phyloP scores from a whole-genome alignment of 768 basidiomycete species.

The Chlorophyllum brunneum region DNA sequence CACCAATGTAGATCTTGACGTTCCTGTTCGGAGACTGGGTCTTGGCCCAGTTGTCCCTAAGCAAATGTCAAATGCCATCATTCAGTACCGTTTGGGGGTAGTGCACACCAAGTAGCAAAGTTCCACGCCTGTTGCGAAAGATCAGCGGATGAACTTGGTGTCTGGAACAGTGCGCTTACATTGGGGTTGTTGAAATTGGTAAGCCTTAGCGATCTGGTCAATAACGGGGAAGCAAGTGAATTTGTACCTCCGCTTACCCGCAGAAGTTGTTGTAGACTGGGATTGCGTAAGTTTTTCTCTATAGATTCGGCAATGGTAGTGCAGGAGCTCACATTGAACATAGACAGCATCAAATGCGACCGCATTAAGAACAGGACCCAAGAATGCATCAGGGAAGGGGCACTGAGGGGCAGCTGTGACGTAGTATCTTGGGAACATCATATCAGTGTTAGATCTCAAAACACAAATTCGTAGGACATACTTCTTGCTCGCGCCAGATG shows the following conservation, averaged over 20 bases:
- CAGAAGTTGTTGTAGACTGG: constrained; percentile 45
- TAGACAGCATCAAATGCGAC: constrained; percentile 64
- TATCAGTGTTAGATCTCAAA: neutral
- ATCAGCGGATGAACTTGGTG: neutral
- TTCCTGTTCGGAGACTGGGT: constrained; percentile 45
- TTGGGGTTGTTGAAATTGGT: constrained; percentile 36
- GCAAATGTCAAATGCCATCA: neutral
- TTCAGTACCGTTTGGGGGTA: neutral
- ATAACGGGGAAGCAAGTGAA: neutral
- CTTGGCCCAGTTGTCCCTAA: constrained; percentile 55
- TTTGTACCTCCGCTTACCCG: constrained; percentile 17
- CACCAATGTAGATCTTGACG: constrained; percentile 55
- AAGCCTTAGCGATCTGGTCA: constrained; percentile 21
- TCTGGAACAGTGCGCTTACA: constrained; percentile 22
- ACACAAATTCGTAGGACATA: constrained; percentile 20
- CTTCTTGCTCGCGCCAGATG: constrained; percentile 45
- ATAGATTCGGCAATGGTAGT: neutral
- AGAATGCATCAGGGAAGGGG: constrained; percentile 56
- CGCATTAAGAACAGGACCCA: constrained; percentile 50
- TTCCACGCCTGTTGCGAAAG: constrained; percentile 35
- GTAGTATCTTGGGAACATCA: constrained; percentile 39
- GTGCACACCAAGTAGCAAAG: constrained; percentile 39
- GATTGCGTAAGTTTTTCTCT: neutral
- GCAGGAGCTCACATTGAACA: constrained; percentile 38
- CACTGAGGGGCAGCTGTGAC: constrained; percentile 54